Conservation (phyloP, 805 yeast genomes). For the Maudiozyma barnettii region DNA sequence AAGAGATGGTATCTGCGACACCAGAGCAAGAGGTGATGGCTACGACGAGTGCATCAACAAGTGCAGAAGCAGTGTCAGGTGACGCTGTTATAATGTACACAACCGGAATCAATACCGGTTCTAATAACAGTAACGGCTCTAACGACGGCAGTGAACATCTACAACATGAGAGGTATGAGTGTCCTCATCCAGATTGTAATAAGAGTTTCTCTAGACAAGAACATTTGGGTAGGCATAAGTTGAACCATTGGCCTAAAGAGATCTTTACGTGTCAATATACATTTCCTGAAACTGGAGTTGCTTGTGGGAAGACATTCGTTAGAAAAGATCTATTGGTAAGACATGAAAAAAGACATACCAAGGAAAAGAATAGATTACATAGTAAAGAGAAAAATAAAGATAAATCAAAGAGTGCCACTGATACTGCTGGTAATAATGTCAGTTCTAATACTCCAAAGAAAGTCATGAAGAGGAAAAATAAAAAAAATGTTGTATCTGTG, state of each 20-base stretch:
- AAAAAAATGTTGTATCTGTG: neutral
- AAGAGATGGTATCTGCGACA: no score
- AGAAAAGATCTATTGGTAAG: constrained; percentile 45
- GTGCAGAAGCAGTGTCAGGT: no score
- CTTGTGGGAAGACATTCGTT: constrained; percentile 53
- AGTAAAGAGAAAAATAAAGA: neutral
- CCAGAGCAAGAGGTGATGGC: no score
- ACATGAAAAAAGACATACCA: constrained; percentile 36
- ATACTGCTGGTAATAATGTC: neutral
- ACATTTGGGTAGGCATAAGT: constrained; percentile 51
- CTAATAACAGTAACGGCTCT: neutral
- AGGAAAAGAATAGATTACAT: constrained; percentile 4
- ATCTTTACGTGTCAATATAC: constrained; percentile 39
- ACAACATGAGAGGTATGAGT: constrained; percentile 16
- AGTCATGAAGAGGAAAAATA: neutral
- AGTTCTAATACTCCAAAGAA: neutral
- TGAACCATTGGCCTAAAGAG: constrained; percentile 47
- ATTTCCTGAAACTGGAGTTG: constrained; percentile 20
- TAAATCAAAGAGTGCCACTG: neutral
- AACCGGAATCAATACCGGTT: neutral
- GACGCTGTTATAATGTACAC: no score
- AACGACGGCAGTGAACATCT: neutral
- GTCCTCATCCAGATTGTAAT: constrained; percentile 42
- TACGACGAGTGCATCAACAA: no score
- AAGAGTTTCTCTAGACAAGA: constrained; percentile 51